Percentiles rank a stretch among this genome's conserved stretches.
Evolutionary conservation across 139 green algal genomes (phyloP).

Genomic region (Chlorella sp.): DNA sequence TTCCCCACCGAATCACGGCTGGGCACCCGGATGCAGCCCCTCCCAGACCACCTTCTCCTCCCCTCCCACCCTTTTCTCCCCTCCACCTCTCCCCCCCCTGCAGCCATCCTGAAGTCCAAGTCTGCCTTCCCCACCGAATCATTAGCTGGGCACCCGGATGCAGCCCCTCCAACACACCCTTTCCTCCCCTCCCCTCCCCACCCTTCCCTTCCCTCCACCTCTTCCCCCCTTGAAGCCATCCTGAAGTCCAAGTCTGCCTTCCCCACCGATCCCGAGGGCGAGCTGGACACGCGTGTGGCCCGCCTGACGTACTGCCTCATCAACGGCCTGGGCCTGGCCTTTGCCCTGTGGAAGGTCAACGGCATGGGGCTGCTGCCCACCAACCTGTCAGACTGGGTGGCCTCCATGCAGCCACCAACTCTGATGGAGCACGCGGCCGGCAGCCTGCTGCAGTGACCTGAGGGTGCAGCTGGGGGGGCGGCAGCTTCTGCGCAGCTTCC

Average conservation of each 20-base stretch:
- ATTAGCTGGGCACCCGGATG: too few species aligned
- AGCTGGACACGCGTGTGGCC: constrained; percentile 73
- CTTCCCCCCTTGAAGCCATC: neutral
- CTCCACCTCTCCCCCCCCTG: too few species aligned
- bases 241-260: constrained; percentile 22
- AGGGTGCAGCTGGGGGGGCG: neutral
- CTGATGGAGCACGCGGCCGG: constrained; percentile 29
- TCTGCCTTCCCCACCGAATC: too few species aligned
- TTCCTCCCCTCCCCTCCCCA: too few species aligned
- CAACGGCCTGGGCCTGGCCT: constrained; percentile 72
- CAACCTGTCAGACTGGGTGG: constrained; percentile 88
- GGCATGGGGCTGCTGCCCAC: constrained; percentile 93
- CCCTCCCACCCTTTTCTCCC: too few species aligned
- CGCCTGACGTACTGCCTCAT: constrained; percentile 85
- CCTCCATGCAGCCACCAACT: constrained; percentile 42
- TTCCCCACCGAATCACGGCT: too few species aligned
- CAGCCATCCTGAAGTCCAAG: too few species aligned
- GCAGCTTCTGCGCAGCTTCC: neutral
- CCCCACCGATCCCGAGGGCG: constrained; percentile 44
- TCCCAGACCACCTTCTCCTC: too few species aligned
- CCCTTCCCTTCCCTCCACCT: too few species aligned
- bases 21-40: too few species aligned
- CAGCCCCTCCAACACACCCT: too few species aligned
- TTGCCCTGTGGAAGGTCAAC: constrained; percentile 89
- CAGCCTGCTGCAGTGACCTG: constrained; percentile 1